Base-by-base conservation (phyloP, 1,284 basidiomycete species). In the Papiliotrema flavescens region DNA sequence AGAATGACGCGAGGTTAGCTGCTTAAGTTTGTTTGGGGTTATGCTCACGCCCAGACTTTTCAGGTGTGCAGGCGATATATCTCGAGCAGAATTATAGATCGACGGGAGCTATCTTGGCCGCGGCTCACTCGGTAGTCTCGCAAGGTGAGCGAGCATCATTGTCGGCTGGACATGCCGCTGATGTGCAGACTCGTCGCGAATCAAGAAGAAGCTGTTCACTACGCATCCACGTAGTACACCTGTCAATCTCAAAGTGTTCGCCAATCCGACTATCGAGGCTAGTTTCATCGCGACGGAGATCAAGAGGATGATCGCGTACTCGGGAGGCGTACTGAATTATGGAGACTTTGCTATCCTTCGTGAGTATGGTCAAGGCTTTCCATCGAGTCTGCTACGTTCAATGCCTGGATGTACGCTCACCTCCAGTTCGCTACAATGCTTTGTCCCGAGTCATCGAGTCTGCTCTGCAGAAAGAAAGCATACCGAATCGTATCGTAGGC, bases 51-150 rank as follows among this genome's bases (percentile, higher is more conserved):
- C 9, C 55, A 89, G 88, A 88, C 63, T 91, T 91, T 66, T 73
- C 80, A 0, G 73, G 78, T 0, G 85, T 85, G 0, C 63, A 80
- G 54, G 85, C 88, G 57, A 85, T 94, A 37, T 81, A 87, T 26
- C 78, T 95, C 1, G 90, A 95, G 69, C 82, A 92, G 67, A 95
- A 92, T 70, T 96, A 93, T 71, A 84, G 92, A 3, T 91, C 89
- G 0, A 92, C 90, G 0, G 85, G 81, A 0, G 79, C 85, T 0
- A 94, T 96, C 55, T 76, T 96, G 3, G 80, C 82, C 3, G 82
- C 86, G 0, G 88, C 89, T 36, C 74, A 90, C 23, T 86, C 88
- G 0, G 85, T 96, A 49, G 85, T 96, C 14, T 80, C 85, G 0
- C 87, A 94, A 82, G 90, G 89, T 86, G 57, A 42, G 67, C 57